Conservation (phyloP, 306 rosid genomes). For the Lathyrus aphaca region DNA sequence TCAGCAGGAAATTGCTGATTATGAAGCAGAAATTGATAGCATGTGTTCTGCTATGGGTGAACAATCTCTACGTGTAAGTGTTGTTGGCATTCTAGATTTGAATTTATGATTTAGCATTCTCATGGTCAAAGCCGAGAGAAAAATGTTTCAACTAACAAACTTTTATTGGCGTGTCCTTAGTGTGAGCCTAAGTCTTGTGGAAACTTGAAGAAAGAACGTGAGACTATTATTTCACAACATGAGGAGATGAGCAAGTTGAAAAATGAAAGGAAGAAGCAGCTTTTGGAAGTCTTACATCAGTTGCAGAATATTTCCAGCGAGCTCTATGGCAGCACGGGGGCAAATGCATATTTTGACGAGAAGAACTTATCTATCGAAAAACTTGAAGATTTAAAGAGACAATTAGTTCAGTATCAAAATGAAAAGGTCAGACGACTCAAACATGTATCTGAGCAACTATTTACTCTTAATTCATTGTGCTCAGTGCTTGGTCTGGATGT, state of each 20-base stretch:
- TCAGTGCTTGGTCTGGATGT: constrained; percentile 47
- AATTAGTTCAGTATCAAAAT: constrained; percentile 50
- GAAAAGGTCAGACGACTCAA: constrained; percentile 75
- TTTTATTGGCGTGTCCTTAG: constrained; percentile 43
- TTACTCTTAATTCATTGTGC: constrained; percentile 43
- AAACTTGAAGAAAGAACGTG: constrained; percentile 63
- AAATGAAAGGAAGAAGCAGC: constrained; percentile 57
- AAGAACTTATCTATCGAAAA: constrained; percentile 59
- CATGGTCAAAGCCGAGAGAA: background rate
- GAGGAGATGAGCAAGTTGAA: constrained; percentile 59
- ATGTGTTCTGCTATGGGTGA: constrained; percentile 64
- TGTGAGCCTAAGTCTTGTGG: constrained; percentile 46
- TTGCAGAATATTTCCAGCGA: constrained; percentile 57
- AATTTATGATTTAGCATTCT: constrained; percentile 15
- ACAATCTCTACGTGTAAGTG: constrained; percentile 51
- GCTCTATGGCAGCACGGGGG: constrained; percentile 43
- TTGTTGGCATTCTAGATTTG: constrained; percentile 28
- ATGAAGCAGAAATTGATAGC: constrained; percentile 55
- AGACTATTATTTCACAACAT: constrained; percentile 49
- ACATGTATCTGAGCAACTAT: constrained; percentile 50
- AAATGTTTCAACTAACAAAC: constrained; percentile 31
- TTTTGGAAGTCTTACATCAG: constrained; percentile 54
- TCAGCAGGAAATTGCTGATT: constrained; percentile 55
- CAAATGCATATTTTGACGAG: constrained; percentile 49
- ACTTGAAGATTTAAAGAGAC: constrained; percentile 51